Conservation (phyloP, 192 early-diverging fungal species). For the Podila minutissima region DNA sequence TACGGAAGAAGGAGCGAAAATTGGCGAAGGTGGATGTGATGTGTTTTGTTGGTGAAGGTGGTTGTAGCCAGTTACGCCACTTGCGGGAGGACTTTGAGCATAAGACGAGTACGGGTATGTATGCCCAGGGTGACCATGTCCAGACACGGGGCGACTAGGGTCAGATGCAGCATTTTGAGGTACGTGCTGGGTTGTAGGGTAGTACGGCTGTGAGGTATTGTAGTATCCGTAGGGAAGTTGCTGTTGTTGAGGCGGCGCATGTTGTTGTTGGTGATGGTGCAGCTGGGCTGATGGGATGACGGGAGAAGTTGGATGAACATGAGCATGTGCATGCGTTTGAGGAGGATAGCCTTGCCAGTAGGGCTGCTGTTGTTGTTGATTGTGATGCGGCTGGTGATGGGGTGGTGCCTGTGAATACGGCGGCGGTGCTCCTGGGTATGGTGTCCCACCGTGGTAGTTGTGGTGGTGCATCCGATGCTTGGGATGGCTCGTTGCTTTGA, state of each 20-base stretch:
- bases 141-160: not conserved
- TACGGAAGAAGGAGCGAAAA: not conserved
- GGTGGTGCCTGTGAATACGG: not conserved
- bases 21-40: not conserved
- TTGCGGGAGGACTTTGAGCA: not conserved
- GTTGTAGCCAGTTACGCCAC: not conserved
- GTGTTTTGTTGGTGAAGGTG: not conserved
- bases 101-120: not conserved
- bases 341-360: constrained; percentile 6
- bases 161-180: not conserved
- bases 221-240: not conserved
- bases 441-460: not conserved
- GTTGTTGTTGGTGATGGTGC: constrained; percentile 4
- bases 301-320: no score
- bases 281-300: no score
- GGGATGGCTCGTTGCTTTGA: not conserved
- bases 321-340: no score
- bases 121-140: not conserved
- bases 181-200: not conserved
- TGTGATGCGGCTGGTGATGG: not conserved
- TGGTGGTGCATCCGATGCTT: constrained; percentile 12
- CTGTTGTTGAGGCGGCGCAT: not conserved
- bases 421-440: not conserved
- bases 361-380: not conserved
- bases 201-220: constrained; percentile 1